Percentiles rank a stretch among this genome's conserved stretches.
Evolutionary conservation across 1,284 basidiomycete genomes (phyloP).

Genomic region (Marasmius fiardii): DNA sequence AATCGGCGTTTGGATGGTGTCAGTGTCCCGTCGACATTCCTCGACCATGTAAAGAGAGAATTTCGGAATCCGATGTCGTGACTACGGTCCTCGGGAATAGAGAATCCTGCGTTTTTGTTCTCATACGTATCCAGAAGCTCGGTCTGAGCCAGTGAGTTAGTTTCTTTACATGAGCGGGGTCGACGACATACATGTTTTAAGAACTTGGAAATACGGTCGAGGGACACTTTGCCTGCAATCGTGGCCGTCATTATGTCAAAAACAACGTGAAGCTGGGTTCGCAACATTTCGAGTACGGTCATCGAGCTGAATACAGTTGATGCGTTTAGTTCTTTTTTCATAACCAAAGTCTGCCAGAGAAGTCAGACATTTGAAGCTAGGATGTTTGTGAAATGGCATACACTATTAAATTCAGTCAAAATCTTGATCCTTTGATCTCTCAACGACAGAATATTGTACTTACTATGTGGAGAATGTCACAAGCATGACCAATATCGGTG

Average conservation of each 20-base stretch:
- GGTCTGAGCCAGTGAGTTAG: conserved; percentile 22
- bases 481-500: conserved; percentile 66
- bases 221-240: conserved; percentile 37
- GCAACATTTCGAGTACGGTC: conserved; percentile 41
- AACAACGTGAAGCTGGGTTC: conserved; percentile 32
- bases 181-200: conserved; percentile 28
- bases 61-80: conserved; percentile 37
- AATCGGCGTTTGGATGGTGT: conserved; percentile 32
- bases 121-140: conserved; percentile 43
- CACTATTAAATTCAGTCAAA: not conserved
- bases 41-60: conserved; percentile 41
- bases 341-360: conserved; percentile 34
- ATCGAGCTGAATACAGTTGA: conserved; percentile 19
- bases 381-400: too few relatives aligned
- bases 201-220: conserved; percentile 40
- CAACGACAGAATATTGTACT: conserved; percentile 8
- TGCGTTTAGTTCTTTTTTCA: conserved; percentile 24
- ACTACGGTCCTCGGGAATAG: conserved; percentile 11
- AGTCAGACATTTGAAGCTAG: too few relatives aligned
- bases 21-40: conserved; percentile 24
- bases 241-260: conserved; percentile 25
- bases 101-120: conserved; percentile 24
- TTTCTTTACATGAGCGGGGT: conserved; percentile 15
- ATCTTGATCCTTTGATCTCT: not conserved
- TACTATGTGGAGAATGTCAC: conserved; percentile 62